Evolutionary conservation across 345 rosid genomes (phyloP).

Genomic region (Durio zibethinus): DNA sequence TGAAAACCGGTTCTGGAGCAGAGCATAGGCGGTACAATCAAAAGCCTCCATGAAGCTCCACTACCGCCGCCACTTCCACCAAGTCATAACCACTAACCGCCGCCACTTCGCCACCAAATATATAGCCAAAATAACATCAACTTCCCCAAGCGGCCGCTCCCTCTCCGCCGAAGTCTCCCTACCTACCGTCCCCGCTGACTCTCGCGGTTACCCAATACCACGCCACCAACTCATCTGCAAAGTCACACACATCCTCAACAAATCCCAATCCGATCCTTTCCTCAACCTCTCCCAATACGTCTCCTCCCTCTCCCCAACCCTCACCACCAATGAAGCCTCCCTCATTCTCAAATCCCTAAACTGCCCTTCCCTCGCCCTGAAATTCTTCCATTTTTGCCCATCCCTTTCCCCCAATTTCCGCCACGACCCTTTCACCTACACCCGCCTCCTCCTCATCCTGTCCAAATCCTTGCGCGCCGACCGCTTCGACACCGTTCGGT

Average conservation of each 20-base stretch:
- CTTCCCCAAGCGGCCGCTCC: conserved; percentile 69
- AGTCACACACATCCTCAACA: conserved; percentile 48
- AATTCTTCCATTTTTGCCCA: conserved; percentile 62
- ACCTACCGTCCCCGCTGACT: conserved; percentile 50
- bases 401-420: conserved; percentile 48
- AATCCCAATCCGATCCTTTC: conserved; percentile 33
- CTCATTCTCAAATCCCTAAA: conserved; percentile 80
- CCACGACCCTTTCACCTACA: conserved; percentile 59
- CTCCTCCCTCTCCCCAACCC: conserved; percentile 53
- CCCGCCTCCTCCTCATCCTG: conserved; percentile 66
- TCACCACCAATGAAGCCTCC: conserved; percentile 75
- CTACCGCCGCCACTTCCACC: neutral
- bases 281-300: conserved; percentile 50
- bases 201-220: conserved; percentile 74
- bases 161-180: conserved; percentile 73
- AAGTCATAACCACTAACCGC: neutral
- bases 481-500: conserved; percentile 44
- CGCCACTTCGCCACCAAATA: conserved; percentile 71
- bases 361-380: conserved; percentile 58
- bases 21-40: no score
- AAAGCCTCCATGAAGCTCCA: conserved; percentile 44
- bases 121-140: conserved; percentile 70
- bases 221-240: conserved; percentile 76
- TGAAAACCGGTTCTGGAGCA: no score
- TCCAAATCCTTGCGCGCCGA: conserved; percentile 56